Percentiles rank a stretch among this genome's conserved stretches.
Evolutionary conservation across 192 early-diverging fungal genomes (phyloP).

Genomic region (Podila horticola): DNA sequence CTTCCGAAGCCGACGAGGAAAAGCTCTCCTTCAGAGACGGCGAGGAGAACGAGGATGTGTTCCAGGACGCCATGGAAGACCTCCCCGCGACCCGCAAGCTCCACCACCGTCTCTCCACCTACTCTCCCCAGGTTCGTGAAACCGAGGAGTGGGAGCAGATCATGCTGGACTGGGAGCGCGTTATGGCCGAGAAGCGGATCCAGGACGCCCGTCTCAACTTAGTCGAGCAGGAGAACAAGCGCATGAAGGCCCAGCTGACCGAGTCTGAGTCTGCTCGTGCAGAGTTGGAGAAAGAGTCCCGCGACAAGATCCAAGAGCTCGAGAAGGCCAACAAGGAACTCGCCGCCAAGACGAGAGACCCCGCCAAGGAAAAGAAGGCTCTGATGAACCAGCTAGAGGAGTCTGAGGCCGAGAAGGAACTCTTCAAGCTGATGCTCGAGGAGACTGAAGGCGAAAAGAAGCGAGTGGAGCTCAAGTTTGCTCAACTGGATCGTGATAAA

Average conservation of each 20-base stretch:
- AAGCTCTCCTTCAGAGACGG: slow-evolving; percentile 5
- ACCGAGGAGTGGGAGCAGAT: slow-evolving; percentile 45
- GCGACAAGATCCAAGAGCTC: slow-evolving; percentile 16
- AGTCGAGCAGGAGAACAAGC: slow-evolving; percentile 44
- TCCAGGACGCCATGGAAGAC: slow-evolving; percentile 38
- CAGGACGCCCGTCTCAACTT: slow-evolving; percentile 37
- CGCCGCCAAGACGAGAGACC: slow-evolving; percentile 20
- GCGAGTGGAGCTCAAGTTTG: slow-evolving; percentile 25
- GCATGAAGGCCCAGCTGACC: slow-evolving; percentile 36
- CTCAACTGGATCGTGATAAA: slow-evolving; percentile 29
- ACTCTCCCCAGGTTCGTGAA: slow-evolving; percentile 15
- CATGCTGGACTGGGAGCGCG: slow-evolving; percentile 40
- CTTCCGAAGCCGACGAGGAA: slow-evolving; percentile 12
- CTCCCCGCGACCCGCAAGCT: slow-evolving; percentile 32
- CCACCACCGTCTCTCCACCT: slow-evolving; percentile 21
- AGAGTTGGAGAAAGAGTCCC: slow-evolving; percentile 26
- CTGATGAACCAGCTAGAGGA: slow-evolving; percentile 36
- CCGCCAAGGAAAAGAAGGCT: slow-evolving; percentile 30
- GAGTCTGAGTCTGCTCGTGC: slow-evolving; percentile 24
- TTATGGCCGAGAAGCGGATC: slow-evolving; percentile 45
- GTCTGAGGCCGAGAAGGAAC: slow-evolving; percentile 39
- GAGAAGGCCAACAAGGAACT: slow-evolving; percentile 32
- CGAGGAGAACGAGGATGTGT: slow-evolving; percentile 10
- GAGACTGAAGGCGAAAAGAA: slow-evolving; percentile 45
- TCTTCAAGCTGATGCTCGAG: slow-evolving; percentile 48